A percentile compares a stretch with the other conserved stretches of the same genome.
Conservation (phyloP, 345 rosid genomes). For the Eucalyptus tenuipes region DNA sequence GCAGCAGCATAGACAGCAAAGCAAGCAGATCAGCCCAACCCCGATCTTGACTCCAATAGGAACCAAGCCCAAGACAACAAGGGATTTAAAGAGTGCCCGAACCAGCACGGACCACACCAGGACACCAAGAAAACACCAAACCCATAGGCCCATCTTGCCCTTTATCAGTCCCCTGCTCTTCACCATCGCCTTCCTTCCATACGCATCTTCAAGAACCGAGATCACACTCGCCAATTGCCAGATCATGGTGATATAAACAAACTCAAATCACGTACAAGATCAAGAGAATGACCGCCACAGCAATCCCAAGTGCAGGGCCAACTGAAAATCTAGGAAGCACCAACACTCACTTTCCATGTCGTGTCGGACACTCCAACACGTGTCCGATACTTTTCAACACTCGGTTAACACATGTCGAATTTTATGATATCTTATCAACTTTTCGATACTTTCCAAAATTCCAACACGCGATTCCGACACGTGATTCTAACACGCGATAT, state of each 20-base stretch:
- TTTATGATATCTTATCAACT: accelerated
- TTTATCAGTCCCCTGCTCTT: constrained; percentile 23
- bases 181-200: constrained; percentile 25
- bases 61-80: constrained; percentile 10
- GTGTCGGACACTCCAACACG: accelerated
- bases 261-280: constrained; percentile 1
- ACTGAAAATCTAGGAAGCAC: background rate
- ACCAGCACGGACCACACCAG: background rate
- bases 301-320: background rate
- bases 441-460: accelerated
- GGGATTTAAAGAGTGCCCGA: background rate
- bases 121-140: background rate
- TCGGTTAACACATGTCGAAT: accelerated
- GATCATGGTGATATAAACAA: constrained; percentile 16
- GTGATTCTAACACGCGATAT: accelerated
- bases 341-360: accelerated
- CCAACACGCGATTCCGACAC: accelerated
- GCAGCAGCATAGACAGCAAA: constrained; percentile 11
- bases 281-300: background rate
- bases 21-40: constrained; percentile 13
- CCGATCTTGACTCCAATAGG: background rate
- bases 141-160: constrained; percentile 18
- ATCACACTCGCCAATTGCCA: constrained; percentile 44
- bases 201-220: constrained; percentile 32
- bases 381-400: too few relatives aligned